These are phyloP conservation scores for Omphalea diandra DNA, from an alignment of 441 rosid genomes.

Conservation along the genomic window DNA sequence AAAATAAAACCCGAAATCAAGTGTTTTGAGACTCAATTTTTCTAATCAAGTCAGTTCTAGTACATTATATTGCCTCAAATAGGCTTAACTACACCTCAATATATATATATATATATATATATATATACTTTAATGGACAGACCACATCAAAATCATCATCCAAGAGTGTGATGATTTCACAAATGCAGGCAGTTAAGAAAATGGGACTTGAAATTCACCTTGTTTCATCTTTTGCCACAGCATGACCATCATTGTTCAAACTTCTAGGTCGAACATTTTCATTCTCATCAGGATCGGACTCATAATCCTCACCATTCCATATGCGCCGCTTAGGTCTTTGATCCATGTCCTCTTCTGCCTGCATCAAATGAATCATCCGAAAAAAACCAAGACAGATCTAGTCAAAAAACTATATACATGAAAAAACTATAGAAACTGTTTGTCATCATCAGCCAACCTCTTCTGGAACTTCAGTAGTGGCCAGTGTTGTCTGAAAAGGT, in stretches of 20 bases:
- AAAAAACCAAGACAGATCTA: background rate
- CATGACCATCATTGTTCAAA: constrained; percentile 28
- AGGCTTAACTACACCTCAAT: no score
- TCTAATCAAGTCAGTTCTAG: no score
- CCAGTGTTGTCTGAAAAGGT: constrained; percentile 75
- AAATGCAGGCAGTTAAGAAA: background rate
- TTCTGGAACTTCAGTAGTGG: constrained; percentile 66
- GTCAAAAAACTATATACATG: background rate
- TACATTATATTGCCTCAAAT: no score
- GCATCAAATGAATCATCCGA: constrained; percentile 25
- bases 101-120: no score
- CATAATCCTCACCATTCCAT: constrained; percentile 77
- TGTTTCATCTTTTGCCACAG: constrained; percentile 35
- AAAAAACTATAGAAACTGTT: constrained; percentile 12
- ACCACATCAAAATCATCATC: background rate
- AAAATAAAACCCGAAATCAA: no score
- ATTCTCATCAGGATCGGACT: constrained; percentile 74
- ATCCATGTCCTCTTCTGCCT: constrained; percentile 89
- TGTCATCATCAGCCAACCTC: constrained; percentile 49
- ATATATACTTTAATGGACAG: background rate
- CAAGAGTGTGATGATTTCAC: background rate
- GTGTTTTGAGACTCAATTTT: no score
- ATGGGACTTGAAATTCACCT: constrained; percentile 40
- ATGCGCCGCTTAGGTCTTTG: constrained; percentile 79
- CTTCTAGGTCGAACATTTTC: constrained; percentile 47